A percentile compares a stretch with the other conserved stretches of the same genome.
Conservation (phyloP, 352 stramenopile genomes). For the Globisporangium viniferum region DNA sequence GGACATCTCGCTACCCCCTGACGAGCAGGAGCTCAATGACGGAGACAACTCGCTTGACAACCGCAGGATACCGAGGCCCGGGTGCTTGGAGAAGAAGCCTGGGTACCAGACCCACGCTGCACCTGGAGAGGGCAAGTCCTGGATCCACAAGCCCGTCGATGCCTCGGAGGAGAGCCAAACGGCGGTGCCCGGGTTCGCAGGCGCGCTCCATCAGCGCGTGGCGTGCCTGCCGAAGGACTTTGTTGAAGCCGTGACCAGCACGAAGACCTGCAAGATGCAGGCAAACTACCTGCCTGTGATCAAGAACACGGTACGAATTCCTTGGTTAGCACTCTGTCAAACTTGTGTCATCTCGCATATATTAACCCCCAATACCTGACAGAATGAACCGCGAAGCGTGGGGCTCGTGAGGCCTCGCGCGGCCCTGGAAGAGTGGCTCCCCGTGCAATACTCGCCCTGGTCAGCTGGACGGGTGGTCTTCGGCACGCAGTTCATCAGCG, state of each 20-base stretch:
- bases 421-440: conserved; percentile 88
- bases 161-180: conserved; percentile 54
- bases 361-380: neutral
- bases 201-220: conserved; percentile 59
- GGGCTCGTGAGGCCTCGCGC: conserved; percentile 83
- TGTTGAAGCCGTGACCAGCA: conserved; percentile 55
- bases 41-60: neutral
- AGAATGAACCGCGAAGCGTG: conserved; percentile 83
- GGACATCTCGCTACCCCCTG: conserved; percentile 47
- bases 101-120: conserved; percentile 54
- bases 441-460: conserved; percentile 92
- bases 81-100: conserved; percentile 46
- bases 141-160: conserved; percentile 54
- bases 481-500: conserved; percentile 56
- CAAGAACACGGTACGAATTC: conserved; percentile 56
- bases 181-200: conserved; percentile 54
- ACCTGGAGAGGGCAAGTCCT: conserved; percentile 56
- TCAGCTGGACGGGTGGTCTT: conserved; percentile 66
- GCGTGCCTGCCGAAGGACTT: conserved; percentile 69
- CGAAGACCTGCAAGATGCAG: conserved; percentile 76
- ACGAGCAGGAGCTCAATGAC: conserved; percentile 40
- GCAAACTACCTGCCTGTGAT: conserved; percentile 73
- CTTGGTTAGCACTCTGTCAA: neutral
- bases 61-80: conserved; percentile 7
- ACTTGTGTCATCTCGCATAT: neutral